A percentile compares a stretch with the other conserved stretches of the same genome.
phyloP scores from a whole-genome alignment of 257 asterid genomes.

The Fraxinus quadrangulata region DNA sequence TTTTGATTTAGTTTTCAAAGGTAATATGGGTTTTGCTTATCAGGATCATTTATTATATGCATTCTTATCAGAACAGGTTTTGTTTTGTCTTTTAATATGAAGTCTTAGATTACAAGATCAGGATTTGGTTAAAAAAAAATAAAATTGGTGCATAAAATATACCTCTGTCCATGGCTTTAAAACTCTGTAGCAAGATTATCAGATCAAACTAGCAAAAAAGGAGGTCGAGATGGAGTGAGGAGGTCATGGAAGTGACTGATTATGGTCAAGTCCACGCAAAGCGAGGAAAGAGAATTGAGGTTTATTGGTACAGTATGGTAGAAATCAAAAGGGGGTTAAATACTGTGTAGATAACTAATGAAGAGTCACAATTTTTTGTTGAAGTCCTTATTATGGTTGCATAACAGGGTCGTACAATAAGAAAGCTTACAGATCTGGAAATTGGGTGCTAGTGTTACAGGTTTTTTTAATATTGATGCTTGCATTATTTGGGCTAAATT shows the following conservation, averaged over 20 bases:
- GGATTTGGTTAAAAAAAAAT: not conserved
- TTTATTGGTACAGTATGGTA: constrained; percentile 6
- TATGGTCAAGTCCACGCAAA: not conserved
- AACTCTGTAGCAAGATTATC: not conserved
- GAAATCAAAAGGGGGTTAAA: not conserved
- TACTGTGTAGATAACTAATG: constrained; percentile 7
- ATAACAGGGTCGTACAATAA: not conserved
- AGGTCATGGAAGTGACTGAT: constrained; percentile 2
- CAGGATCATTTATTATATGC: not conserved
- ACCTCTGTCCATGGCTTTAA: not conserved
- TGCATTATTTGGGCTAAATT: constrained; percentile 6
- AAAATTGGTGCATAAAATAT: not conserved
- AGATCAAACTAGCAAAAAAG: not conserved
- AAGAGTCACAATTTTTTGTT: not conserved
- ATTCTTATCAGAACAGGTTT: not conserved
- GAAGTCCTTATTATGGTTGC: not conserved
- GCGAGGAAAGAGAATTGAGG: not conserved
- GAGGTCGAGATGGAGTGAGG: not conserved
- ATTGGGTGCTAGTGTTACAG: not conserved
- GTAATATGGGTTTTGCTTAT: not conserved
- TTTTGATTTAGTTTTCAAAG: not conserved
- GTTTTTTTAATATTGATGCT: constrained; percentile 14
- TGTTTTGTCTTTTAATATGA: not conserved
- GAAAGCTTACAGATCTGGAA: not conserved
- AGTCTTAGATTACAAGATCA: not conserved